Percentiles rank a stretch among this genome's conserved stretches.
These are phyloP conservation scores for Omphalotus olearius DNA, from an alignment of 1,284 basidiomycete genomes.

Conservation along the genomic window DNA sequence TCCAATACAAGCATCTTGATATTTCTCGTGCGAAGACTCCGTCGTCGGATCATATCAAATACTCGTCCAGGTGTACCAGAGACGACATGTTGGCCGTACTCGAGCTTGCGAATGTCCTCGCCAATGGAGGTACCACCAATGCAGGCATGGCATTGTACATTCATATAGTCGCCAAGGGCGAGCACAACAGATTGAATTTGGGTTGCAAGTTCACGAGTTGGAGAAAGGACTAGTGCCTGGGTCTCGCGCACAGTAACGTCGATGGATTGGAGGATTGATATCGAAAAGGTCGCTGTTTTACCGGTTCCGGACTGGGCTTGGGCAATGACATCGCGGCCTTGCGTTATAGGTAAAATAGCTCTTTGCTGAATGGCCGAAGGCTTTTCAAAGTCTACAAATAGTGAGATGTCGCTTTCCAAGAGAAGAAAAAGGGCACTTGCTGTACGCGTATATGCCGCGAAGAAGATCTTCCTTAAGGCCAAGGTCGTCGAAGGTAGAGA, in stretches of 20 bases:
- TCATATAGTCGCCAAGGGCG: slow-evolving; percentile 98
- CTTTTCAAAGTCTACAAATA: slow-evolving; percentile 87
- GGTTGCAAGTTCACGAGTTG: slow-evolving; percentile 92
- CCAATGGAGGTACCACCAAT: slow-evolving; percentile 97
- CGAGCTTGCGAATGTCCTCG: slow-evolving; percentile 97
- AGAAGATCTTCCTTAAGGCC: slow-evolving; percentile 93
- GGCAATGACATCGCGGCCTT: slow-evolving; percentile 95
- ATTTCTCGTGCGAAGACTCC: slow-evolving; percentile 92
- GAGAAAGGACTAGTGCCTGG: slow-evolving; percentile 93
- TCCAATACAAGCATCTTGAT: slow-evolving; percentile 99
- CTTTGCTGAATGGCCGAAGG: slow-evolving; percentile 99
- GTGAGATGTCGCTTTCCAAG: neutral
- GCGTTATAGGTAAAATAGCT: slow-evolving; percentile 93
- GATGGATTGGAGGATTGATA: slow-evolving; percentile 93
- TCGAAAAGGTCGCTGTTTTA: slow-evolving; percentile 99
- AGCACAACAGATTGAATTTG: slow-evolving; percentile 99
- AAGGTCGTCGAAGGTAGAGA: slow-evolving; percentile 89
- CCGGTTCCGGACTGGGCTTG: slow-evolving; percentile 99
- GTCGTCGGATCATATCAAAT: slow-evolving; percentile 98
- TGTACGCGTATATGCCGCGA: slow-evolving; percentile 98
- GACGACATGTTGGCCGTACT: slow-evolving; percentile 97
- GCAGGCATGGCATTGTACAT: slow-evolving; percentile 98
- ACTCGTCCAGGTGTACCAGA: slow-evolving; percentile 98
- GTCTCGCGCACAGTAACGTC: slow-evolving; percentile 95
- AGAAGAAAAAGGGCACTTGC: slow-evolving; percentile 46